Base-by-base conservation (phyloP, 164 flowering plant genomes). In the Stephania japonica region DNA sequence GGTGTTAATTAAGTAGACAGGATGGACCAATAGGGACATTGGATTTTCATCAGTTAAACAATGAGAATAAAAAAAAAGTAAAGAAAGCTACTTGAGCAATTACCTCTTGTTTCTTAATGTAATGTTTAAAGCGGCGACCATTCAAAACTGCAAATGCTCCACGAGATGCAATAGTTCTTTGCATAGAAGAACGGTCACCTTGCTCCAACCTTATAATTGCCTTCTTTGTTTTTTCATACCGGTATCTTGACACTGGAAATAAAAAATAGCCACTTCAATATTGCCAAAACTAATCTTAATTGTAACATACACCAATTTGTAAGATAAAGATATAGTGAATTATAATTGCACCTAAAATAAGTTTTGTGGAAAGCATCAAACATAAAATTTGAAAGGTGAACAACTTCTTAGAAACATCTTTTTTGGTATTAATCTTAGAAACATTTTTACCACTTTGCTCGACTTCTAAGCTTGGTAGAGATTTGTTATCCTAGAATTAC, bases 81-180 rank as follows among this genome's bases (percentile, higher is more conserved):
- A 72, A 53, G 65, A 56, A 16, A 56, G 42, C 42, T 59, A 23
- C 27, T 61, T 16, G 56, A 68, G 41, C 11, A 66, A 24, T 47
- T 85, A 94, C 98, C 94, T 90, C 94, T 49, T 87, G 76, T 76
- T 92, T 89, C 81, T 80, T 90, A 67, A 94, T 88, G 76, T 86
- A 94, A 80, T 92, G 88, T 81, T 86, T 90, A 69, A 86, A 81
- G 77, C 79, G 82, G 76, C 92, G 93, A 42, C 97, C 96, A 84
- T 92, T 88, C 14, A 94, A 78, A 72, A 94, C 72, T 26, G 98
- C 97, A 75, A 92, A 84, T 75, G 98, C 94, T 41, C 90, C 90
- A 79, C 86, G 87, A 64, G 88, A 80, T 59, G 88, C 86, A 78
- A 89, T 85, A 69, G 85, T 85, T 78, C 97, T 86, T 75, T 84